Conservation (phyloP, 2,329 filamentous ascomycete species). For the Penicillium olsonii region DNA sequence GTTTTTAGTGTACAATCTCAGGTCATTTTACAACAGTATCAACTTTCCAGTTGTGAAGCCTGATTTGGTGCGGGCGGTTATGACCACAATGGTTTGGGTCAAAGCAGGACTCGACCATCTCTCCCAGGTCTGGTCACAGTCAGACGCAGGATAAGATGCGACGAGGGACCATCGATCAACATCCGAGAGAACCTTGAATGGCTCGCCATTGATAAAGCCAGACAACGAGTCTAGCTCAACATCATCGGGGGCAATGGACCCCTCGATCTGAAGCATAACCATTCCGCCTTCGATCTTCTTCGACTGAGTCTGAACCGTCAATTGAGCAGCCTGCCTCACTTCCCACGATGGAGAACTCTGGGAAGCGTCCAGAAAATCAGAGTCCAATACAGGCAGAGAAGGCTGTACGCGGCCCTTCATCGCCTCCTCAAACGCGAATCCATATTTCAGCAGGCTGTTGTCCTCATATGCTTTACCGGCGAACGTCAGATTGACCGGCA, state of each 20-base stretch:
- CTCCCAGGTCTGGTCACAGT: constrained; percentile 27
- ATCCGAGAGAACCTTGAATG: constrained; percentile 14
- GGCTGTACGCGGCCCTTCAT: constrained; percentile 24
- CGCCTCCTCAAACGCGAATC: constrained; percentile 27
- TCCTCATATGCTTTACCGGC: constrained; percentile 53
- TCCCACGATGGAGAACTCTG: not conserved
- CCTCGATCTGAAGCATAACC: constrained; percentile 11
- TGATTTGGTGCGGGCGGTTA: constrained; percentile 16
- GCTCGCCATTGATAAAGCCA: constrained; percentile 28
- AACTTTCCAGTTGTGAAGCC: constrained; percentile 21
- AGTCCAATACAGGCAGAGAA: constrained; percentile 23
- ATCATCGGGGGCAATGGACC: constrained; percentile 8
- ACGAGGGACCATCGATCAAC: constrained; percentile 18
- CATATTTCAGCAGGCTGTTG: constrained; percentile 27
- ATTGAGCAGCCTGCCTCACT: not conserved
- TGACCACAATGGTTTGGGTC: constrained; percentile 26
- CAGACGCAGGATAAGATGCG: constrained; percentile 22
- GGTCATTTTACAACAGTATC: constrained; percentile 20
- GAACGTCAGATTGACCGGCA: constrained; percentile 58
- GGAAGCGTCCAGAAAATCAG: constrained; percentile 16
- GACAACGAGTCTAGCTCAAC: constrained; percentile 9
- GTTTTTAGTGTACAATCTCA: not conserved
- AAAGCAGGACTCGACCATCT: constrained; percentile 29
- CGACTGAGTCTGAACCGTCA: constrained; percentile 10
- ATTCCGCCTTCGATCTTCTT: constrained; percentile 12